Base-by-base conservation (phyloP, 2,329 filamentous ascomycete species). In the Cladophialophora carrionii region DNA sequence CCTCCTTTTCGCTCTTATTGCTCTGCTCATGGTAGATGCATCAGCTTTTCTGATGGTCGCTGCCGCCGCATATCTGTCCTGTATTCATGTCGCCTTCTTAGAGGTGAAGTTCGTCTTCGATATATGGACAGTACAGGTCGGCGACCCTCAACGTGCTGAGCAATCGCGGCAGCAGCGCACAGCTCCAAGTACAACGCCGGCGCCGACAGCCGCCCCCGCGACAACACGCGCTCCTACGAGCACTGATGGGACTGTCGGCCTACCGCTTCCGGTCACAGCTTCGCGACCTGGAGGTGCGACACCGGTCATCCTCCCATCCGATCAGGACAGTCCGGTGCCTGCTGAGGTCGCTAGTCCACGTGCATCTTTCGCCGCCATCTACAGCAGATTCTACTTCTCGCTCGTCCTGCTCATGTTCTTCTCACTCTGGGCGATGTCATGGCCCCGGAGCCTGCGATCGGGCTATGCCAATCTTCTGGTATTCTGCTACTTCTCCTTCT, bases 401-500 rank as follows among this genome's bases (percentile, higher is more conserved):
- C 80, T 88, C 3, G 82, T 87, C 46, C 78, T 80, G 22, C 77
- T 84, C 57, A 79, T 87, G 65, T 85, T 88, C 71, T 74, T 87
- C 48, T 86, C 84, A 5, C 78, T 87, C 5, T 85, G 86, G 75
- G 84, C 85, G 24, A 80, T 82, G 32, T 81, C 85, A 0, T 85
- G 85, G 77, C 85, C 86, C 0, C 76, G 79, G 3, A 77, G 78
- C 1, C 73, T 84, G 1, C 82, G 83, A 26, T 80, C 80, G 2
- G 74, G 82, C 49, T 89, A 87, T 75, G 82, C 82, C 67, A 83
- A 93, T 74, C 69, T 83, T 2, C 79, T 96, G 24, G 83, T 86
- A 1, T 87, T 94, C 72, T 70, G 85, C 60, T 97, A 97, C 75
- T 85, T 97, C 52, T 96, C 93, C 22, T 88, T 97, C 74, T 98